phyloP scores from a whole-genome alignment of 345 rosid genomes.

The Passiflora organensis region DNA sequence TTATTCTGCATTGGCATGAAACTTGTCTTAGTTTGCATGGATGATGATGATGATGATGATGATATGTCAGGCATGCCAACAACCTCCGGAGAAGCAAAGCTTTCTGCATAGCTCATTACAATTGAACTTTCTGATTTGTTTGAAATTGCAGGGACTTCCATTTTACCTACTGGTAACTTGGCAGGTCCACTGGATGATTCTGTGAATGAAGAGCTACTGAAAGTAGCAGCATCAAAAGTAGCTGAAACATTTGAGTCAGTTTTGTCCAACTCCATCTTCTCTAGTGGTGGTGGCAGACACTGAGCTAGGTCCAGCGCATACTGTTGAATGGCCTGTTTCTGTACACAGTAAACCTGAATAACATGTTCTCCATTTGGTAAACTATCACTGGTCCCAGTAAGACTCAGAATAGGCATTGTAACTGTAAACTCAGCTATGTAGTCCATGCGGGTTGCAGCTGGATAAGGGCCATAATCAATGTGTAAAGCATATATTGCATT shows the following conservation, averaged over 20 bases:
- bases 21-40: slow-evolving; percentile 29
- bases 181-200: slow-evolving; percentile 34
- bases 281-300: slow-evolving; percentile 69
- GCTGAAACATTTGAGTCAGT: slow-evolving; percentile 34
- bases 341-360: slow-evolving; percentile 26
- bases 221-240: slow-evolving; percentile 27
- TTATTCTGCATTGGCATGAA: slow-evolving; percentile 25
- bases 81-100: slow-evolving; percentile 35
- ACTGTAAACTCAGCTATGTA: slow-evolving; percentile 82
- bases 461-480: slow-evolving; percentile 69
- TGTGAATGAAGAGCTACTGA: slow-evolving; percentile 19
- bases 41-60: no score
- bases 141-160: slow-evolving; percentile 17
- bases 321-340: slow-evolving; percentile 90
- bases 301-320: slow-evolving; percentile 73
- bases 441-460: slow-evolving; percentile 70
- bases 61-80: slow-evolving; percentile 23
- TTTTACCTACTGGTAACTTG: slow-evolving; percentile 21
- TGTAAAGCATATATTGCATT: slow-evolving; percentile 86
- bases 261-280: slow-evolving; percentile 46
- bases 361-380: slow-evolving; percentile 48
- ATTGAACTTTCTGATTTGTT: slow-evolving; percentile 26
- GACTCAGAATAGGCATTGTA: slow-evolving; percentile 90
- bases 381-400: slow-evolving; percentile 61
- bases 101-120: slow-evolving; percentile 26